These are phyloP conservation scores for Verticillium nonalfalfae DNA, from an alignment of 2,329 filamentous ascomycete genomes.

Conservation along the genomic window DNA sequence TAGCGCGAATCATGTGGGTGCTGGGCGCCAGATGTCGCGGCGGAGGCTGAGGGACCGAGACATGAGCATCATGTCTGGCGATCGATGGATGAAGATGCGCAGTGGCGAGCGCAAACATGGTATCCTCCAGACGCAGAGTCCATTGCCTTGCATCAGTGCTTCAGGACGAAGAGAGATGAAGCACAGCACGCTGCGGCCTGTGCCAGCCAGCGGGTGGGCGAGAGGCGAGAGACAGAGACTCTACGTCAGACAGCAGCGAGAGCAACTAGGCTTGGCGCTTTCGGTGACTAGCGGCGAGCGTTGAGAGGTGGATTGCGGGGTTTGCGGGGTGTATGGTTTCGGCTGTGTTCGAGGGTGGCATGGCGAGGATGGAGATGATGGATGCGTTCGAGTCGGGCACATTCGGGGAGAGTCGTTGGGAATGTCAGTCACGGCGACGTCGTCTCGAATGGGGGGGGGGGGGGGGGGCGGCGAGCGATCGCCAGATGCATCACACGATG, in stretches of 20 bases:
- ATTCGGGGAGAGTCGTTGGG: not conserved
- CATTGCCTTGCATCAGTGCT: not conserved
- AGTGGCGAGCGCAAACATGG: not conserved
- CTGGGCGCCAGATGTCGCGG: not conserved
- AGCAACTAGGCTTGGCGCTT: not conserved
- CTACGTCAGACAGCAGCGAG: not conserved
- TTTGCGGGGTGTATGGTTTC: not conserved
- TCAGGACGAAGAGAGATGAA: not conserved
- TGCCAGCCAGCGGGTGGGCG: not conserved
- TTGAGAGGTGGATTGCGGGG: not conserved
- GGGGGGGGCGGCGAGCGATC: not conserved
- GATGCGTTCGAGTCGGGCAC: not conserved
- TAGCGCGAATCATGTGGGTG: not conserved
- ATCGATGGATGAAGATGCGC: not conserved
- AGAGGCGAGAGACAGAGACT: not conserved
- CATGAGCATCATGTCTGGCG: not conserved
- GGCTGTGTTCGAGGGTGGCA: not conserved
- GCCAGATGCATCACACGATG: not conserved
- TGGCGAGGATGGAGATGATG: not conserved
- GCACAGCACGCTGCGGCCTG: not conserved
- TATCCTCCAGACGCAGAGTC: not conserved
- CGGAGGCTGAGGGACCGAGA: not conserved
- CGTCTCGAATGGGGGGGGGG: not conserved
- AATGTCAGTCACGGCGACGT: not conserved
- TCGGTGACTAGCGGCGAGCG: not conserved